phyloP scores from a whole-genome alignment of 2,329 filamentous ascomycete genomes.

The Fusarium buxicola region DNA sequence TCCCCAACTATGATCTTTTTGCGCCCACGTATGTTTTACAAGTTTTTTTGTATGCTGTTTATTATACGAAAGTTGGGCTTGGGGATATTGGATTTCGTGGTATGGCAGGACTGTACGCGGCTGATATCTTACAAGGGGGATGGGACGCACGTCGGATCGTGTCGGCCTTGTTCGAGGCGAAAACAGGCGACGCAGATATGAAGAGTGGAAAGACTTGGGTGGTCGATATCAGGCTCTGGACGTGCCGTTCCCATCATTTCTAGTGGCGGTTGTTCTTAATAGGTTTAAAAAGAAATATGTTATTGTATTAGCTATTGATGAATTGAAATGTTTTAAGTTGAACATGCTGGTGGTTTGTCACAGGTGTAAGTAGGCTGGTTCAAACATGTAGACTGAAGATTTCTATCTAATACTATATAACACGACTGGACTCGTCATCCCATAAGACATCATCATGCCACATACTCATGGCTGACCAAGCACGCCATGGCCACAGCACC shows the following conservation, averaged over 20 bases:
- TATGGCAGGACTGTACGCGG: conserved; percentile 16
- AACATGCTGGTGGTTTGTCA: not conserved
- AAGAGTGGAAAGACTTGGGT: not conserved
- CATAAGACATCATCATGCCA: not conserved
- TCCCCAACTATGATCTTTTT: conserved; percentile 15
- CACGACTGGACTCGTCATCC: too few species aligned
- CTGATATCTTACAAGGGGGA: conserved; percentile 3
- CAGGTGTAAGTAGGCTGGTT: not conserved
- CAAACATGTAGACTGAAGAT: not conserved
- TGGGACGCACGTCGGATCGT: conserved; percentile 5
- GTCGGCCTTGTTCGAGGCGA: conserved; percentile 4
- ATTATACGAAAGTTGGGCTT: conserved; percentile 2
- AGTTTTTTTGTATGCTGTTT: conserved; percentile 12
- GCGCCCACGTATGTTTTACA: not conserved
- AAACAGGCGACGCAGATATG: not conserved
- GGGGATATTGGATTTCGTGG: not conserved
- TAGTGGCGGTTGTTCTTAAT: not conserved
- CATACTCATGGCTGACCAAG: not conserved
- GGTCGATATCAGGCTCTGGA: not conserved
- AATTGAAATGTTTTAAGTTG: conserved; percentile 6
- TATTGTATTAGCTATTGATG: conserved; percentile 12
- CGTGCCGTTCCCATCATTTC: not conserved
- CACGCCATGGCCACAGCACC: too few species aligned
- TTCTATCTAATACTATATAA: too few species aligned
- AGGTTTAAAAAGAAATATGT: conserved; percentile 12